phyloP scores from a whole-genome alignment of 2,329 filamentous ascomycete species.

The Trichoderma semiorbis region DNA sequence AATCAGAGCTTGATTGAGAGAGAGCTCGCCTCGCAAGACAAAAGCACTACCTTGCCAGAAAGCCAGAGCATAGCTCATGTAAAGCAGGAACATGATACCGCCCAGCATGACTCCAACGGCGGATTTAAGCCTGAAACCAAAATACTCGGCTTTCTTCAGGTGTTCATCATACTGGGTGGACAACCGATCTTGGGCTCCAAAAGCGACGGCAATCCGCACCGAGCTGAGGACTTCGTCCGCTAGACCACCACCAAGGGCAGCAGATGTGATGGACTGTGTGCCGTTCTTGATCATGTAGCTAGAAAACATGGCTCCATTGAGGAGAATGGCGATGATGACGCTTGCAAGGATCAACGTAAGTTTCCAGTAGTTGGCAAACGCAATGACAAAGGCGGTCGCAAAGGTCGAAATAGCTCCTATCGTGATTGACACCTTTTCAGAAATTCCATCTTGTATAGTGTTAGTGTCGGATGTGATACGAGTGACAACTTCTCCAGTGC shows the following conservation, averaged over 20 bases:
- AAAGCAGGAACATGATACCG: constrained; percentile 77
- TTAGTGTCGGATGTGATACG: constrained; percentile 94
- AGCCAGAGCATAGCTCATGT: constrained; percentile 79
- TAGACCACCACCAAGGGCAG: constrained; percentile 79
- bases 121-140: constrained; percentile 72
- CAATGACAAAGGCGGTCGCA: constrained; percentile 83
- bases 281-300: constrained; percentile 76
- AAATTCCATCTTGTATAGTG: constrained; percentile 88
- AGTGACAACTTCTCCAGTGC: constrained; percentile 89
- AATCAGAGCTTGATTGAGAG: constrained; percentile 70
- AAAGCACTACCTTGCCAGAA: constrained; percentile 86
- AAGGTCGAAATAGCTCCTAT: constrained; percentile 77
- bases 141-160: constrained; percentile 67
- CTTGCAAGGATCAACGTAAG: constrained; percentile 83
- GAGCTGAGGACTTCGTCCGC: constrained; percentile 95
- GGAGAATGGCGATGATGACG: constrained; percentile 74
- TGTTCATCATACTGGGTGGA: constrained; percentile 79
- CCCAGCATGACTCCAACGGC: constrained; percentile 75
- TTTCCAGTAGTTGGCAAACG: constrained; percentile 90
- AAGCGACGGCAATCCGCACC: constrained; percentile 86
- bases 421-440: constrained; percentile 80
- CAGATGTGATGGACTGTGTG: constrained; percentile 72
- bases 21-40: constrained; percentile 62
- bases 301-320: constrained; percentile 72
- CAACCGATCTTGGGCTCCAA: constrained; percentile 90